Percentiles rank a stretch among this genome's conserved stretches.
Evolutionary conservation across 768 basidiomycete species (phyloP).

Genomic region (Zangia roseola): DNA sequence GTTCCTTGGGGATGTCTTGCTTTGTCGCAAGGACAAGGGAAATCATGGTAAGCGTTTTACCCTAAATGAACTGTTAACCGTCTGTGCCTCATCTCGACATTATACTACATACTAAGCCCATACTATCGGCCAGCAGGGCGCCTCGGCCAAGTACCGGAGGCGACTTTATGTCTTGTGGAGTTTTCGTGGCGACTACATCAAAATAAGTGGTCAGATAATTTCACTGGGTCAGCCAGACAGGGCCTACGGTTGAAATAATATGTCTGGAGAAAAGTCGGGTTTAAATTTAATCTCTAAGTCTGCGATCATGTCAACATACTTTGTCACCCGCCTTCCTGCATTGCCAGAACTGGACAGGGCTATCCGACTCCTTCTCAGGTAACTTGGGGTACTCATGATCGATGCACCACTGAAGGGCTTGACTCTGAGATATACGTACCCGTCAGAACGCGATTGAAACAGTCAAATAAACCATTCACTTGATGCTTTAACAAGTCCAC

Average conservation of each 20-base stretch:
- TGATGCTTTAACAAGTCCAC: constrained; percentile 84
- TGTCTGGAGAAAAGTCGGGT: constrained; percentile 29
- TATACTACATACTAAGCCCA: constrained; percentile 56
- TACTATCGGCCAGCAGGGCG: constrained; percentile 87
- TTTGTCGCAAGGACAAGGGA: constrained; percentile 79
- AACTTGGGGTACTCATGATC: constrained; percentile 74
- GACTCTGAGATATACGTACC: constrained; percentile 46
- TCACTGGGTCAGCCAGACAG: neutral
- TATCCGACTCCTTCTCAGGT: constrained; percentile 63
- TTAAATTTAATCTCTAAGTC: neutral
- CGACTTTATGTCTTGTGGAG: constrained; percentile 55
- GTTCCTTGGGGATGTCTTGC: constrained; percentile 52
- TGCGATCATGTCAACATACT: constrained; percentile 35
- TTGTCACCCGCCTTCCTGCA: constrained; percentile 52
- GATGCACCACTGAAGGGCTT: constrained; percentile 86
- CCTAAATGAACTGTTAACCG: constrained; percentile 40
- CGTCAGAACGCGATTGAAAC: neutral
- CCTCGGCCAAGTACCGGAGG: constrained; percentile 73
- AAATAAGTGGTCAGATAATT: neutral
- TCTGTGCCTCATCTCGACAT: neutral
- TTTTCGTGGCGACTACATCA: constrained; percentile 71
- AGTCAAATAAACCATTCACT: constrained; percentile 35
- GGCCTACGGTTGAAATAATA: constrained; percentile 70
- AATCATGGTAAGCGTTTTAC: constrained; percentile 90
- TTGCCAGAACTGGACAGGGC: constrained; percentile 90